Percentiles rank a stretch among this genome's conserved stretches.
Conservation (phyloP, 2,329 filamentous ascomycete species). For the Paracamarosporium sp. region DNA sequence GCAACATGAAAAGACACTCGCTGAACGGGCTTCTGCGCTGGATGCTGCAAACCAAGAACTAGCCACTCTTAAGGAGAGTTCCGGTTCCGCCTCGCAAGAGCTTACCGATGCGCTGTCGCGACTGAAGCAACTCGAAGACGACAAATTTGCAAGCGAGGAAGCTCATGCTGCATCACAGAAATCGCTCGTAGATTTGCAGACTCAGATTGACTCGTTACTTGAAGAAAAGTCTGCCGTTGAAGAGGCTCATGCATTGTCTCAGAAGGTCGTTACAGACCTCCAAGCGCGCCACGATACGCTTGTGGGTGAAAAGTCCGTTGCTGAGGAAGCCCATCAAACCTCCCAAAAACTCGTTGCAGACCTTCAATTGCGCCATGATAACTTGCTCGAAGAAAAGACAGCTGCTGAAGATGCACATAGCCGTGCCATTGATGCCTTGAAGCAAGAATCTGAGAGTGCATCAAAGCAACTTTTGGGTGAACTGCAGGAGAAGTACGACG, state of each 20-base stretch:
- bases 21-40: constrained; percentile 27
- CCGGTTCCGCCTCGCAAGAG: constrained; percentile 29
- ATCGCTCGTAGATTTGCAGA: constrained; percentile 29
- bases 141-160: constrained; percentile 28
- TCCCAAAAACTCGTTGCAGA: constrained; percentile 36
- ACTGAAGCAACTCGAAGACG: constrained; percentile 29
- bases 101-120: constrained; percentile 31
- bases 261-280: constrained; percentile 24
- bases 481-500: constrained; percentile 33
- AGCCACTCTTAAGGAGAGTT: constrained; percentile 23
- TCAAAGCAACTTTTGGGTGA: constrained; percentile 35
- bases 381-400: constrained; percentile 37
- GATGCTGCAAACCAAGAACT: constrained; percentile 29
- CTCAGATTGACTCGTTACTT: constrained; percentile 25
- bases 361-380: constrained; percentile 37
- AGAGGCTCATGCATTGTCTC: constrained; percentile 19
- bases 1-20: constrained; percentile 29
- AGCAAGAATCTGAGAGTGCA: constrained; percentile 34
- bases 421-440: constrained; percentile 36
- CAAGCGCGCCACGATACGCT: constrained; percentile 27
- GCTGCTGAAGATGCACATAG: constrained; percentile 37
- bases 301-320: constrained; percentile 22
- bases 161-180: constrained; percentile 28
- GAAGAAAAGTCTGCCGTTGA: constrained; percentile 25
- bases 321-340: constrained; percentile 23